phyloP scores from a whole-genome alignment of 2,329 filamentous ascomycete genomes.

The Uncinocarpus reesii region DNA sequence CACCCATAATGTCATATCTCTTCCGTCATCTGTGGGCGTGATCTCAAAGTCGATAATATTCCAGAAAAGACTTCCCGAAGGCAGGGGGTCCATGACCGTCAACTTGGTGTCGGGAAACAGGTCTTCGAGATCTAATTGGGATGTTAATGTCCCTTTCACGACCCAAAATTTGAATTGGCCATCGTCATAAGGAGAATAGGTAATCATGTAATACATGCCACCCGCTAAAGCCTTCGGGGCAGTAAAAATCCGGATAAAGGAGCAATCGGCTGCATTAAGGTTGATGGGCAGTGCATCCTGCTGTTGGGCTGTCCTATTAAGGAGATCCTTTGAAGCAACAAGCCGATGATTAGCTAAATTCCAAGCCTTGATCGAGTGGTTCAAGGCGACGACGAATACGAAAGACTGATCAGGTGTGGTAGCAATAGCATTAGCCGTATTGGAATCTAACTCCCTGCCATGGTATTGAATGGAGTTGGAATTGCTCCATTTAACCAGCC shows the following conservation, averaged over 20 bases:
- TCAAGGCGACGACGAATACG: constrained; percentile 72
- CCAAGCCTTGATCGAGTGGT: constrained; percentile 84
- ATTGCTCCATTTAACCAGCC: constrained; percentile 37
- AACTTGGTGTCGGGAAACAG: constrained; percentile 55
- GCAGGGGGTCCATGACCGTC: constrained; percentile 52
- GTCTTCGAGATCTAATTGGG: constrained; percentile 54
- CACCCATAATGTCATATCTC: constrained; percentile 57
- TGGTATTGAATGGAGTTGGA: constrained; percentile 36
- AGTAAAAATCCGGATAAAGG: constrained; percentile 63
- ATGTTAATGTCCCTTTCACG: constrained; percentile 52
- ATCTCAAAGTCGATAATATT: constrained; percentile 67
- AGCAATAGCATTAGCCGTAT: constrained; percentile 36
- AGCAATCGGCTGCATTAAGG: constrained; percentile 67
- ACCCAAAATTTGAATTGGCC: constrained; percentile 95
- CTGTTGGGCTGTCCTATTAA: constrained; percentile 55
- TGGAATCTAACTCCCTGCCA: constrained; percentile 35
- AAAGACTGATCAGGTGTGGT: constrained; percentile 39
- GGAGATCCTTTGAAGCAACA: constrained; percentile 64
- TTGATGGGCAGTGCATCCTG: constrained; percentile 63
- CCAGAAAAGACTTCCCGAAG: constrained; percentile 64
- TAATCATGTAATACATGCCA: constrained; percentile 55
- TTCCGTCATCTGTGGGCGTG: constrained; percentile 44
- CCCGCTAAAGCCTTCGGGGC: constrained; percentile 39
- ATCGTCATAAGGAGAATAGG: constrained; percentile 76
- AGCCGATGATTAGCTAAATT: constrained; percentile 72